phyloP scores from a whole-genome alignment of 495 filamentous ascomycete genomes.

The Melanomma pulvis-pyrius region DNA sequence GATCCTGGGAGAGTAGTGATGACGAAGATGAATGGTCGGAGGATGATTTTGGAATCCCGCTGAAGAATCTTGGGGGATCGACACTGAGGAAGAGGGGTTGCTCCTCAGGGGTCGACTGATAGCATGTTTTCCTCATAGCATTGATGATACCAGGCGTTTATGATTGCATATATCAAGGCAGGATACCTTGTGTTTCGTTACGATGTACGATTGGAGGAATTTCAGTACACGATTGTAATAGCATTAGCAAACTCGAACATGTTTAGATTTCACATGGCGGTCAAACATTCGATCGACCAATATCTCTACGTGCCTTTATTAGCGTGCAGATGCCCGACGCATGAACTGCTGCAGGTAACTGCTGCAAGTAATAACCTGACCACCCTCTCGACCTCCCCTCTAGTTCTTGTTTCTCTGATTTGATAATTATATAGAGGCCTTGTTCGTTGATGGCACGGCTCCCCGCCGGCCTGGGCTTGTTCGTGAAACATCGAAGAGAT shows the following conservation, averaged over 20 bases:
- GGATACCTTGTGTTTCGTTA: constrained; percentile 13
- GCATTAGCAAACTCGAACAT: constrained; percentile 5
- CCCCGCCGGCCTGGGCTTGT: constrained; percentile 6
- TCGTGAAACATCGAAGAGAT: not conserved
- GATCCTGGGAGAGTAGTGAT: constrained; percentile 59
- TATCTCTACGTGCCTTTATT: constrained; percentile 5
- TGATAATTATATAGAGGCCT: not conserved
- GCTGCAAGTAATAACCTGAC: not conserved
- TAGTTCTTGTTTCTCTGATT: constrained; percentile 4
- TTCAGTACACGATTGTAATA: constrained; percentile 13
- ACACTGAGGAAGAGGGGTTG: constrained; percentile 9
- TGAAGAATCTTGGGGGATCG: constrained; percentile 37
- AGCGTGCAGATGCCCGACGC: constrained; percentile 5
- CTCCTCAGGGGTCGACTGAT: constrained; percentile 28
- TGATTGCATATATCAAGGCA: constrained; percentile 21
- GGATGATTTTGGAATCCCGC: constrained; percentile 47
- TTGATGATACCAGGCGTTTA: constrained; percentile 34
- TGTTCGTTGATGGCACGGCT: constrained; percentile 3
- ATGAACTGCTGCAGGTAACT: too few relatives aligned
- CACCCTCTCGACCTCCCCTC: not conserved
- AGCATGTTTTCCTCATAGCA: constrained; percentile 1
- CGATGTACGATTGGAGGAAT: constrained; percentile 7
- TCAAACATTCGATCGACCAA: not conserved
- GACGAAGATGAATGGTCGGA: constrained; percentile 44
- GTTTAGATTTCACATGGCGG: not conserved